phyloP scores from a whole-genome alignment of 148 eudicot species.

The Simmondsia chinensis region DNA sequence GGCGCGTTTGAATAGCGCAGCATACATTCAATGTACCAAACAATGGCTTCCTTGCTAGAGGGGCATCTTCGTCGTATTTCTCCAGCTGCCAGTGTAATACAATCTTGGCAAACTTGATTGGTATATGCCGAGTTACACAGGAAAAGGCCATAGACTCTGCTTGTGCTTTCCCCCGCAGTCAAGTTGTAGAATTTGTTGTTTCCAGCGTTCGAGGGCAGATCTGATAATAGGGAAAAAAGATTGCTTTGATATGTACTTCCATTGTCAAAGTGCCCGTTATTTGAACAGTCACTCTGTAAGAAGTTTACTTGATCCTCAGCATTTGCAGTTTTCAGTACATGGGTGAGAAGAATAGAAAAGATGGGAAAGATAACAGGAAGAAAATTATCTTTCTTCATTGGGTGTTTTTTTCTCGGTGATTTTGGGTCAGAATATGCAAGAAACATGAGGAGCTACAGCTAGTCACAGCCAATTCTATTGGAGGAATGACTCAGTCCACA shows the following conservation, averaged over 20 bases:
- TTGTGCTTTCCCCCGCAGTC: not conserved
- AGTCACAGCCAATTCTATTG: no score
- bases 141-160: slow-evolving; percentile 17
- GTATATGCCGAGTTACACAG: slow-evolving; percentile 4
- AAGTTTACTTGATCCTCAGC: slow-evolving; percentile 1
- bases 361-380: no score
- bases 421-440: no score
- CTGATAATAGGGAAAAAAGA: slow-evolving; percentile 8
- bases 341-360: not conserved
- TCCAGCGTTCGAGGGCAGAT: slow-evolving; percentile 13
- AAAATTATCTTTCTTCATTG: no score
- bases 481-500: no score
- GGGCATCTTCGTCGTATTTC: not conserved
- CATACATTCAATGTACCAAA: slow-evolving; percentile 4
- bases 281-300: slow-evolving; percentile 1
- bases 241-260: slow-evolving; percentile 6
- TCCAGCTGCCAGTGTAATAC: not conserved
- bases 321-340: not conserved
- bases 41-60: not conserved
- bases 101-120: slow-evolving; percentile 7
- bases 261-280: slow-evolving; percentile 4
- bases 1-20: slow-evolving; percentile 4
- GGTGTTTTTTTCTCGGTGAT: no score
- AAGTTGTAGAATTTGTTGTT: slow-evolving; percentile 7
- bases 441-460: no score